A percentile compares a stretch with the other conserved stretches of the same genome.
Conservation (phyloP, 2,329 filamentous ascomycete genomes). For the Amesomyces nigricolor region DNA sequence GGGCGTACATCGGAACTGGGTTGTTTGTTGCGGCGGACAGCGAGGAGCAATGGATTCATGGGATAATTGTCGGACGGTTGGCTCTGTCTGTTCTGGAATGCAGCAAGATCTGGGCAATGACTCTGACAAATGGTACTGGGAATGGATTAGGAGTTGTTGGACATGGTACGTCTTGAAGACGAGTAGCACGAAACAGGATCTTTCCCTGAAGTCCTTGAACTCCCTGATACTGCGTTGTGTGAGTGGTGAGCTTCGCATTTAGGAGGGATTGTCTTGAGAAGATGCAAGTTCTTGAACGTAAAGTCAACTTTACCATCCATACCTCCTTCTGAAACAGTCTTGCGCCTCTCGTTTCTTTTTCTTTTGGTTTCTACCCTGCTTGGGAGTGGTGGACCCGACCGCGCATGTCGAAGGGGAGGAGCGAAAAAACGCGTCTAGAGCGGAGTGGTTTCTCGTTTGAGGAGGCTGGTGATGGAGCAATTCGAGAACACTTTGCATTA, state of each 20-base stretch:
- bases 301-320: too few relatives aligned
- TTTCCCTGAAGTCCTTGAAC: too few relatives aligned
- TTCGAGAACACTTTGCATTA: not conserved
- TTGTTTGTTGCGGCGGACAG: not conserved
- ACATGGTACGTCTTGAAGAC: not conserved
- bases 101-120: not conserved
- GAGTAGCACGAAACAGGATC: not conserved
- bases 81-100: not conserved
- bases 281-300: too few relatives aligned
- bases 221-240: too few relatives aligned
- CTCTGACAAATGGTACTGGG: too few relatives aligned
- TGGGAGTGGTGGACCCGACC: not conserved
- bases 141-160: conserved; percentile 2
- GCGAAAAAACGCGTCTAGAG: conserved; percentile 14
- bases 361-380: not conserved
- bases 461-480: conserved; percentile 13
- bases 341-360: too few relatives aligned
- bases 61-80: conserved; percentile 3
- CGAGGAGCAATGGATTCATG: not conserved
- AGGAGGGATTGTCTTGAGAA: too few relatives aligned
- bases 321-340: too few relatives aligned
- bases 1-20: not conserved
- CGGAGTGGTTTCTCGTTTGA: conserved; percentile 9
- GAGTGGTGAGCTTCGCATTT: too few relatives aligned
- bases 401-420: not conserved